Evolutionary conservation across 2,329 filamentous ascomycete genomes (phyloP).

Genomic region (Fusarium cicatricum): DNA sequence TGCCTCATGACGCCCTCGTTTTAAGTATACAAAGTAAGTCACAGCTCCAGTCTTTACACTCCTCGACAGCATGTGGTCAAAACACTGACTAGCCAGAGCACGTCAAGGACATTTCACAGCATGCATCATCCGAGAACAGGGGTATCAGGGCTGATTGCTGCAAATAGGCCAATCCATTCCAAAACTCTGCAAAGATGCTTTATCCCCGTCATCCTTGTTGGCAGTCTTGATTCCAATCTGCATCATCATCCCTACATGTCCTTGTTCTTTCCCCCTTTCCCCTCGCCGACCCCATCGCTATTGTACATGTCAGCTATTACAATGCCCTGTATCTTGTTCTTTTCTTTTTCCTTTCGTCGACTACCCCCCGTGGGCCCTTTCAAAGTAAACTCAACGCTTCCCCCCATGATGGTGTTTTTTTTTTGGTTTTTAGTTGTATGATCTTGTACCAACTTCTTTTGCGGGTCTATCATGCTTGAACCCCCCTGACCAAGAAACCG

Average conservation of each 20-base stretch:
- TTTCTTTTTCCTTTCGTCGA: constrained; percentile 11
- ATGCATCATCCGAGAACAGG: constrained; percentile 16
- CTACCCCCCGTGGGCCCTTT: constrained; percentile 11
- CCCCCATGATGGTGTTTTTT: constrained; percentile 23
- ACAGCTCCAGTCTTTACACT: neutral
- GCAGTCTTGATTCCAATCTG: constrained; percentile 40
- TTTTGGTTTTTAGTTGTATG: constrained; percentile 3
- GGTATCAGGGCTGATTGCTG: constrained; percentile 26
- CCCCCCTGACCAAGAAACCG: constrained; percentile 27
- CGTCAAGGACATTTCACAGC: constrained; percentile 5
- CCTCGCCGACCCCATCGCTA: constrained; percentile 31
- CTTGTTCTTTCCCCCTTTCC: constrained; percentile 19
- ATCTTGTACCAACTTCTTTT: constrained; percentile 33
- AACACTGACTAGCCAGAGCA: too few relatives aligned
- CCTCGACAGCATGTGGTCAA: neutral
- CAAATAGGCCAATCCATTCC: constrained; percentile 38
- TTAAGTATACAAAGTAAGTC: neutral
- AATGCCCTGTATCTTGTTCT: constrained; percentile 23
- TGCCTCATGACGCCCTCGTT: neutral
- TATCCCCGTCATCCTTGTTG: constrained; percentile 9
- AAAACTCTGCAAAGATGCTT: constrained; percentile 32
- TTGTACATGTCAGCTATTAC: constrained; percentile 42
- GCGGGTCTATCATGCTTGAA: constrained; percentile 43
- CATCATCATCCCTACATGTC: constrained; percentile 39
- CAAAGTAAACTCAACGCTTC: constrained; percentile 2